phyloP scores from a whole-genome alignment of 805 yeast species.

The Isabelozyma heimii region DNA sequence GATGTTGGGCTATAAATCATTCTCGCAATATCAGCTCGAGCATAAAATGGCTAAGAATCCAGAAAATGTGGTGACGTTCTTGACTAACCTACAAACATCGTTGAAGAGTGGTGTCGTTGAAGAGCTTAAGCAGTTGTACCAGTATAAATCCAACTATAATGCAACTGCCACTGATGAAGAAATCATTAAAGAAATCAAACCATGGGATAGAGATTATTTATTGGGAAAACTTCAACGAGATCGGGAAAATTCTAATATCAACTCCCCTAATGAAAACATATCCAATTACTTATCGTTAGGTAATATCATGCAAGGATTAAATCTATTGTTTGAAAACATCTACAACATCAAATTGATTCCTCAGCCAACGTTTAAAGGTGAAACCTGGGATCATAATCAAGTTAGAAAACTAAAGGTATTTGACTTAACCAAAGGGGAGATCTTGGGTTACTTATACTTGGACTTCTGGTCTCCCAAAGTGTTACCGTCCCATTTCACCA shows the following conservation, averaged over 20 bases:
- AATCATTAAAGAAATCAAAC: constrained; percentile 49
- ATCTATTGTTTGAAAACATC: constrained; percentile 62
- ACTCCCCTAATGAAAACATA: constrained; percentile 44
- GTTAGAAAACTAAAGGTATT: constrained; percentile 80
- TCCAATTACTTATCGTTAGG: constrained; percentile 79
- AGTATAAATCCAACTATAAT: constrained; percentile 17
- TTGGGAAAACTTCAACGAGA: constrained; percentile 19
- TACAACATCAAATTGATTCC: constrained; percentile 80
- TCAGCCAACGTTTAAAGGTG: constrained; percentile 60
- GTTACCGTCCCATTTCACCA: constrained; percentile 93
- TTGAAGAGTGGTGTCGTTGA: constrained; percentile 48
- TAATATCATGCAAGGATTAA: constrained; percentile 79
- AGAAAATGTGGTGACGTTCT: constrained; percentile 67
- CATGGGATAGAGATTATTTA: constrained; percentile 89
- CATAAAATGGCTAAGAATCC: constrained; percentile 91
- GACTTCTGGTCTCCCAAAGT: constrained; percentile 80
- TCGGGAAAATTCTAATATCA: constrained; percentile 9
- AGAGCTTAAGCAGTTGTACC: constrained; percentile 55
- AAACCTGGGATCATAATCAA: constrained; percentile 77
- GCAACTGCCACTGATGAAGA: constrained; percentile 8
- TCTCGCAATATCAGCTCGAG: constrained; percentile 74
- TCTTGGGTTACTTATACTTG: constrained; percentile 78
- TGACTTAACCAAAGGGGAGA: constrained; percentile 50
- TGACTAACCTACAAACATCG: constrained; percentile 55
- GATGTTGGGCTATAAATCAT: constrained; percentile 68